Base-by-base conservation (phyloP, 108 stramenopile species). In the Nitzschia sp. region DNA sequence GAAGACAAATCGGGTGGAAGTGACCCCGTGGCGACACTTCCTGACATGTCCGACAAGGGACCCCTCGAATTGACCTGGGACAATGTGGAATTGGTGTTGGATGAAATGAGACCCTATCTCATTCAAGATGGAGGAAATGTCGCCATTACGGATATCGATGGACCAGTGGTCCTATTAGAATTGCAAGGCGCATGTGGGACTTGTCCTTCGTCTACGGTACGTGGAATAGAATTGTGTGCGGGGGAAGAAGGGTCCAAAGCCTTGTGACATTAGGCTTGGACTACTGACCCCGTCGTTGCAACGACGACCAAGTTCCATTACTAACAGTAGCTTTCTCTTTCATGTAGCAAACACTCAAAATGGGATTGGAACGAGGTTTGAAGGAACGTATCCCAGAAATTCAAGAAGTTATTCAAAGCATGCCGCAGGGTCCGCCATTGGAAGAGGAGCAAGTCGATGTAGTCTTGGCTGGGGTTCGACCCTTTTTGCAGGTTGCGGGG, bases 171-270 rank as follows among this genome's bases (percentile, higher is more conserved):
- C 13, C 56, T 80, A 61, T 75, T 98, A 36, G 94, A 98, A 81
- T 83, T 98, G 67, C 86, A 93, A 87, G 98, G 98, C 11, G 94
- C 93, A n/a, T 98, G 98, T 70, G 98, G 97, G 32, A 95, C 92
- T 64, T 98, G 98, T 75, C 96, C 98, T 1, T 89, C 85, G 21
- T 93, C 91, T 18, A 95, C 95, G 27, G 61, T 62, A 62, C 9
- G 61, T 62, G 19, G 8, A 42, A n/a, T n/a, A n/a, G n/a, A n/a
- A n/a, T n/a, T n/a, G n/a, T n/a, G n/a, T n/a, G n/a, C n/a, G n/a
- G n/a, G n/a, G n/a, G n/a, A n/a, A n/a, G n/a, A n/a, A n/a, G n/a
- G n/a, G n/a, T n/a, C n/a, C n/a, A n/a, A n/a, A n/a, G n/a, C n/a
- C n/a, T n/a, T n/a, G n/a, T n/a, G n/a, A n/a, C n/a, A n/a, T n/a